Percentiles rank a stretch among this genome's conserved stretches.
Evolutionary conservation across 2,329 filamentous ascomycete species (phyloP).

Genomic region (Trichophyton rubrum): DNA sequence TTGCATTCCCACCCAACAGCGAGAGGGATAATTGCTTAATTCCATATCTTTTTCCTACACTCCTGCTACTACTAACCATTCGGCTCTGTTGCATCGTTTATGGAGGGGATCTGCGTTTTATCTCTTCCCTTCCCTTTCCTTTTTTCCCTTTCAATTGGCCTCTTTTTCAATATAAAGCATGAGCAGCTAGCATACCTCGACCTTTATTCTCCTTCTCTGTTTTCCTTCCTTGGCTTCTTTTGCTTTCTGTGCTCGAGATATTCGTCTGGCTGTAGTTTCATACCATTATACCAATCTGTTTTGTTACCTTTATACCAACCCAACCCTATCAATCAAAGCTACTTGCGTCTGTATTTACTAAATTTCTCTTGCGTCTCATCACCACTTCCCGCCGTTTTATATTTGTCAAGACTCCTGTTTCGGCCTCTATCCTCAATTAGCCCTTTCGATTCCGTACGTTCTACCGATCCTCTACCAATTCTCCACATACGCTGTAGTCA

Average conservation of each 20-base stretch:
- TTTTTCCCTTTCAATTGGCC: not conserved
- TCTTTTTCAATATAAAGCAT: not conserved
- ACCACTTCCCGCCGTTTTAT: not conserved
- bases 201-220: not conserved
- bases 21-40: not conserved
- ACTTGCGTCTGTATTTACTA: not conserved
- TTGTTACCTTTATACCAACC: not conserved
- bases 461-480: not conserved
- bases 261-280: slow-evolving; percentile 4
- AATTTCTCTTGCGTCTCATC: not conserved
- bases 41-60: not conserved
- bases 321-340: not conserved
- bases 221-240: not conserved
- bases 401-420: not conserved
- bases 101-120: not conserved
- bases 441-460: not conserved
- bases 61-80: not conserved
- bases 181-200: slow-evolving; percentile 2
- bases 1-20: not conserved
- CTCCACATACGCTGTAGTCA: not conserved
- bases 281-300: slow-evolving; percentile 8
- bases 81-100: not conserved
- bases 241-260: not conserved
- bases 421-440: not conserved
- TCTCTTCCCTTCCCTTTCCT: not conserved